Evolutionary conservation across 208 protist genomes (phyloP).

Genomic region (Acanthamoeba healyi): DNA sequence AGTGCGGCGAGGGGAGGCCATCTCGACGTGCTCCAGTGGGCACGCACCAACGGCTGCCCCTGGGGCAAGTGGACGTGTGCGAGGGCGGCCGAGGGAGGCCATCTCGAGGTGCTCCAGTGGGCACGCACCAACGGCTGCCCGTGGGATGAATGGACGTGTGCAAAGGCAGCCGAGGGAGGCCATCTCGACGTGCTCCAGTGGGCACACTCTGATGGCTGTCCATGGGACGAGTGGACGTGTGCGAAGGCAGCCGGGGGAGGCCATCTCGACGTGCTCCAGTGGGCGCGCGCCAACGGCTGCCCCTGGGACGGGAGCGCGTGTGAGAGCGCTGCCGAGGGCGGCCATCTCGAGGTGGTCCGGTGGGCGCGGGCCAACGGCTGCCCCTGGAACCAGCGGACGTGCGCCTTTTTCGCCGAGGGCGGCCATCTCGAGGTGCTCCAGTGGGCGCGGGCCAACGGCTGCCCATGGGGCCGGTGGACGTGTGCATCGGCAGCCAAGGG

Average conservation of each 20-base stretch:
- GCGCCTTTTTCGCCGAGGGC: too few species aligned
- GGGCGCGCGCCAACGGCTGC: constrained; percentile 32
- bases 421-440: too few species aligned
- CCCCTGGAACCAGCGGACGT: too few species aligned
- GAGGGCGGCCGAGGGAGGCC: neutral
- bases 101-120: neutral
- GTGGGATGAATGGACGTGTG: neutral
- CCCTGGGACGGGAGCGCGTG: neutral
- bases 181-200: constrained; percentile 31
- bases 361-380: too few species aligned
- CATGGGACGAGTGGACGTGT: neutral
- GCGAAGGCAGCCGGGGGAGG: neutral
- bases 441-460: too few species aligned
- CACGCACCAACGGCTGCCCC: neutral
- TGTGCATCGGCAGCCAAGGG: too few species aligned
- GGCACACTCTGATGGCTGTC: neutral
- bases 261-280: constrained; percentile 14
- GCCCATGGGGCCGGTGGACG: too few species aligned
- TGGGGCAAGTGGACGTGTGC: neutral
- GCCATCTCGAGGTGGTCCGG: too few species aligned
- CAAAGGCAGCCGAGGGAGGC: neutral
- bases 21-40: neutral
- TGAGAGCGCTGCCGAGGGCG: too few species aligned
- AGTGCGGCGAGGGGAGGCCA: neutral
- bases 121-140: neutral